A percentile compares a stretch with the other conserved stretches of the same genome.
Evolutionary conservation across 805 yeast species (phyloP).

Genomic region (Saccharomycopsis vini): DNA sequence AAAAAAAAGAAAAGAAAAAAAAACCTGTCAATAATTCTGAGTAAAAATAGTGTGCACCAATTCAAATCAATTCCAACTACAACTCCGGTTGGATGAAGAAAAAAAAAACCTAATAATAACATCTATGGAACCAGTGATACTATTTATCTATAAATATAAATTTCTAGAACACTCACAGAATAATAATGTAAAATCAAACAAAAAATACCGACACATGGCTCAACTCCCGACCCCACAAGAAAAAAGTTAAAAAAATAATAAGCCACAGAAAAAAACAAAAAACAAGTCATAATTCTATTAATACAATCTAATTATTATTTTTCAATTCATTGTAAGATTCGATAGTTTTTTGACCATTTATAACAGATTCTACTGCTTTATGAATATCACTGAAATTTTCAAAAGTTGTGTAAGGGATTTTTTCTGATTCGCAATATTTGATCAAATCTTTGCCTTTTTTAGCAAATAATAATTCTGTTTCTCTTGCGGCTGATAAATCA

Average conservation of each 20-base stretch:
- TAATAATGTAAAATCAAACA: too few species aligned
- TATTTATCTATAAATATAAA: too few species aligned
- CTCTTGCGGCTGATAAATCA: constrained; percentile 90
- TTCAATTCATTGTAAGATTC: constrained; percentile 14
- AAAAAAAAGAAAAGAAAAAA: too few species aligned
- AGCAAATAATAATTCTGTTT: constrained; percentile 89
- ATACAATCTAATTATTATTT: constrained; percentile 2
- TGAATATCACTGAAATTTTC: constrained; percentile 59
- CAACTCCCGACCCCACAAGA: too few species aligned
- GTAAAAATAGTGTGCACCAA: too few species aligned
- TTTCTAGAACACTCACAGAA: too few species aligned
- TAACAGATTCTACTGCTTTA: constrained; percentile 7
- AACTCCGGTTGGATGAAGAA: too few species aligned
- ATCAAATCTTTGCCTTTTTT: constrained; percentile 87
- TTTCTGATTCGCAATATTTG: constrained; percentile 70
- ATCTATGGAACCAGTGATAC: too few species aligned
- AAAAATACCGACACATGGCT: too few species aligned
- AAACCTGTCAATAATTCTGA: too few species aligned
- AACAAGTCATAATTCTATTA: neutral
- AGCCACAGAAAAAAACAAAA: neutral
- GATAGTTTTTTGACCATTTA: constrained; percentile 8
- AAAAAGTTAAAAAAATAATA: neutral
- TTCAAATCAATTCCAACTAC: too few species aligned
- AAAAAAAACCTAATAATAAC: too few species aligned
- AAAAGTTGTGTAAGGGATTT: constrained; percentile 80